Conservation (phyloP, 352 stramenopile genomes). For the Globisporangium spinosum region DNA sequence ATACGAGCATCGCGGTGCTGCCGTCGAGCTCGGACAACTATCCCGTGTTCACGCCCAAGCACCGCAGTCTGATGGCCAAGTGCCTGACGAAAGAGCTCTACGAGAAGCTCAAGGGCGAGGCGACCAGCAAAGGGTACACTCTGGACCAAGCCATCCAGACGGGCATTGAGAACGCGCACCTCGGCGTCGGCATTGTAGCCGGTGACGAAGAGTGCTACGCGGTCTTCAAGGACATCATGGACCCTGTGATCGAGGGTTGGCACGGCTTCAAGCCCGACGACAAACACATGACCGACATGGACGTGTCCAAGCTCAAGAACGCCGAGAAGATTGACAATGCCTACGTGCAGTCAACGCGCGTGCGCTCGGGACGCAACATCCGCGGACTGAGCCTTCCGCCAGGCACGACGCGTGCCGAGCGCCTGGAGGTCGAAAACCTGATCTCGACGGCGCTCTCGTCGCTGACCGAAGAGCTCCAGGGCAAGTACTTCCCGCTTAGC, state of each 20-base stretch:
- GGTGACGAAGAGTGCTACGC: slow-evolving; percentile 81
- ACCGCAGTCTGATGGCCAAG: slow-evolving; percentile 84
- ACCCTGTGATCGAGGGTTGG: slow-evolving; percentile 84
- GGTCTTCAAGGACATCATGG: slow-evolving; percentile 78
- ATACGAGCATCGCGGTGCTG: slow-evolving; percentile 49
- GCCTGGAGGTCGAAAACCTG: slow-evolving; percentile 80
- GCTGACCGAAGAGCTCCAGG: slow-evolving; percentile 71
- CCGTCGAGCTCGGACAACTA: slow-evolving; percentile 69
- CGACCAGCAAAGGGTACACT: slow-evolving; percentile 75
- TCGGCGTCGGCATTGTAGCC: slow-evolving; percentile 75
- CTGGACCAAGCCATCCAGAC: slow-evolving; percentile 84
- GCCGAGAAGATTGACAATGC: slow-evolving; percentile 60
- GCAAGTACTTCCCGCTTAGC: slow-evolving; percentile 86
- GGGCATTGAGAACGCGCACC: slow-evolving; percentile 76
- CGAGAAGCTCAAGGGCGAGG: slow-evolving; percentile 68
- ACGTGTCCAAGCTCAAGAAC: slow-evolving; percentile 66
- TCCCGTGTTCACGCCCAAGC: slow-evolving; percentile 76
- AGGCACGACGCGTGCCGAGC: slow-evolving; percentile 82
- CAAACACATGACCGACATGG: slow-evolving; percentile 79
- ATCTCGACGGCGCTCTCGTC: slow-evolving; percentile 71
- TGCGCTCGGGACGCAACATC: slow-evolving; percentile 89
- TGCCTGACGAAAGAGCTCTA: slow-evolving; percentile 77
- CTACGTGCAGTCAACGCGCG: slow-evolving; percentile 91
- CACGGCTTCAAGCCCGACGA: slow-evolving; percentile 78
- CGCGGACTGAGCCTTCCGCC: slow-evolving; percentile 84